Percentiles rank a stretch among this genome's conserved stretches.
These are phyloP conservation scores for Cercospora janseana DNA, from an alignment of 2,329 filamentous ascomycete species.

Conservation along the genomic window DNA sequence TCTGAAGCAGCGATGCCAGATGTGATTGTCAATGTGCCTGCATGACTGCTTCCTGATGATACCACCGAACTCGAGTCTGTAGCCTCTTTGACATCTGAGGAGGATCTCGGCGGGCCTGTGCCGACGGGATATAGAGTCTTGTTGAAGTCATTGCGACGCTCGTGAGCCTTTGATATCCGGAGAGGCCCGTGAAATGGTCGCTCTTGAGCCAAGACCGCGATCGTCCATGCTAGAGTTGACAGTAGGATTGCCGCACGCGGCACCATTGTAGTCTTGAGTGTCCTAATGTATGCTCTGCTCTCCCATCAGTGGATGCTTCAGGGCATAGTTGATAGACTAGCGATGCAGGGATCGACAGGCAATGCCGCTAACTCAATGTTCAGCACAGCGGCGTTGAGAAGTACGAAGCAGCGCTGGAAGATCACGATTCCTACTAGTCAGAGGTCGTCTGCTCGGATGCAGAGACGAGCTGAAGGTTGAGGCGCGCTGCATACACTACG, in stretches of 20 bases:
- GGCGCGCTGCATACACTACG: conserved; percentile 16
- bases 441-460: conserved; percentile 9
- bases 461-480: conserved; percentile 16
- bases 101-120: not conserved
- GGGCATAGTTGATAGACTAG: not conserved
- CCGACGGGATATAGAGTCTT: conserved; percentile 4
- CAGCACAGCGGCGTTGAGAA: not conserved
- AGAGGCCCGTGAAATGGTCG: conserved; percentile 6
- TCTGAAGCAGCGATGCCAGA: not conserved
- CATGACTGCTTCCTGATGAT: conserved; percentile 3
- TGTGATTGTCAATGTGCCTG: not conserved
- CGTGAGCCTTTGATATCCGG: conserved; percentile 5
- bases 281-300: conserved; percentile 1
- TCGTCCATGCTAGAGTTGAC: conserved; percentile 14
- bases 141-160: conserved; percentile 7
- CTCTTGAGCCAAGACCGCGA: conserved; percentile 6
- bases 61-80: too few relatives aligned
- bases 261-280: conserved; percentile 11
- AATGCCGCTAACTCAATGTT: not conserved
- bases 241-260: conserved; percentile 14
- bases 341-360: conserved; percentile 3
- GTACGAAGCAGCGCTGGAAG: conserved; percentile 7
- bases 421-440: conserved; percentile 14
- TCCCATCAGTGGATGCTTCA: conserved; percentile 10
- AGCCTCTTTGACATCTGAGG: not conserved